Conservation (phyloP, 352 stramenopile genomes). For the Pythium apleroticum region DNA sequence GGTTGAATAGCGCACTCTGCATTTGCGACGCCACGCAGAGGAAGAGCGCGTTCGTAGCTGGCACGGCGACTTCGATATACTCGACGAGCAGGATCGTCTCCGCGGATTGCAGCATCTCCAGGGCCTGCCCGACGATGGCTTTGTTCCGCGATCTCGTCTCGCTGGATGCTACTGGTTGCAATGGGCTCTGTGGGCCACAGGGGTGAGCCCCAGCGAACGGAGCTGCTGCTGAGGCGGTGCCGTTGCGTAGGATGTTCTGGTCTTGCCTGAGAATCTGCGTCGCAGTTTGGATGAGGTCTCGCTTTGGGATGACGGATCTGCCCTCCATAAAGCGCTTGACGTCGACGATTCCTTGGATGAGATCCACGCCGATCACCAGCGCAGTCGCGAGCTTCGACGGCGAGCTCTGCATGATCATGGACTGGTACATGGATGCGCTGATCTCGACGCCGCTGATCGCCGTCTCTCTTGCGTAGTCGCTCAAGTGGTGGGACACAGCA, state of each 20-base stretch:
- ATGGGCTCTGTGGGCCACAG: neutral
- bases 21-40: slow-evolving; percentile 5
- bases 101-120: slow-evolving; percentile 8
- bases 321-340: slow-evolving; percentile 16
- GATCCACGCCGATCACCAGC: slow-evolving; percentile 22
- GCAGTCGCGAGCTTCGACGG: slow-evolving; percentile 5
- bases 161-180: neutral
- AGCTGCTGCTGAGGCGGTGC: neutral
- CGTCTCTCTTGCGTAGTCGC: slow-evolving; percentile 8
- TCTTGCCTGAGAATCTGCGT: neutral
- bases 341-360: slow-evolving; percentile 7
- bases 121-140: neutral
- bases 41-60: slow-evolving; percentile 3
- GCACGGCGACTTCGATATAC: slow-evolving; percentile 22
- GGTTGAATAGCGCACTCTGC: slow-evolving; percentile 4
- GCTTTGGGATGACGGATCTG: neutral
- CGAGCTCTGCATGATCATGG: slow-evolving; percentile 23
- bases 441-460: slow-evolving; percentile 23
- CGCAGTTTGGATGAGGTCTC: neutral
- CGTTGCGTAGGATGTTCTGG: neutral
- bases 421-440: slow-evolving; percentile 23
- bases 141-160: neutral
- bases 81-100: slow-evolving; percentile 22
- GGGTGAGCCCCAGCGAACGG: neutral
- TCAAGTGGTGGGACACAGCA: neutral